phyloP scores from a whole-genome alignment of 768 basidiomycete species.

The Gelatoporia subvermispora region DNA sequence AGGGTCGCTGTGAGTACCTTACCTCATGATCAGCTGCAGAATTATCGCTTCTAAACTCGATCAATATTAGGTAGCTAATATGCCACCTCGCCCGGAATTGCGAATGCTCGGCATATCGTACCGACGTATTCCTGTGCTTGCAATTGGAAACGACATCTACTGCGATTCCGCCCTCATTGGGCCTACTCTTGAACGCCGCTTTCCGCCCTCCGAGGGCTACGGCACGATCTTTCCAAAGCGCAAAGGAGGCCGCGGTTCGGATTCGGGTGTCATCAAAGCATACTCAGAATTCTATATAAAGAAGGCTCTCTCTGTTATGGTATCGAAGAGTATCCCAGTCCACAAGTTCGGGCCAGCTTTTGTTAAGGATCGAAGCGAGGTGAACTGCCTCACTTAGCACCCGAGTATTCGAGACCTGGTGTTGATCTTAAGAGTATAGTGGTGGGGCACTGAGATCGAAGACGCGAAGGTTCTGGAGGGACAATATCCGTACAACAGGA shows the following conservation, averaged over 20 bases:
- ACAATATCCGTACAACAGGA: constrained; percentile 17
- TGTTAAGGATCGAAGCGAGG: constrained; percentile 44
- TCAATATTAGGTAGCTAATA: constrained; percentile 36
- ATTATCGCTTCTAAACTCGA: not conserved
- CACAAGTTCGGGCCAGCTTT: constrained; percentile 40
- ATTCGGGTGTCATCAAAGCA: constrained; percentile 45
- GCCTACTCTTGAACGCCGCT: constrained; percentile 47
- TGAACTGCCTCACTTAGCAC: constrained; percentile 24
- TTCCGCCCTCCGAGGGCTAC: constrained; percentile 44
- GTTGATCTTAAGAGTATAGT: constrained; percentile 2
- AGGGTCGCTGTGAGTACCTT: constrained; percentile 39
- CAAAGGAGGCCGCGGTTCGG: constrained; percentile 35
- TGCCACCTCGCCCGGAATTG: constrained; percentile 54
- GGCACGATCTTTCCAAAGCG: constrained; percentile 43
- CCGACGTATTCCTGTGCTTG: constrained; percentile 54
- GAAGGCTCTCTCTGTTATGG: constrained; percentile 37
- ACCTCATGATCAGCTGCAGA: not conserved
- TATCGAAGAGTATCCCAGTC: constrained; percentile 41
- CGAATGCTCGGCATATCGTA: constrained; percentile 47
- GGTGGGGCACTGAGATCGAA: constrained; percentile 11
- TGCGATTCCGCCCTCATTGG: constrained; percentile 55
- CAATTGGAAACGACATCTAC: constrained; percentile 58
- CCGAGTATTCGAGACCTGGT: not conserved
- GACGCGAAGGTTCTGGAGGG: not conserved
- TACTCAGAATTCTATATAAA: constrained; percentile 45